A percentile compares a stretch with the other conserved stretches of the same genome.
Evolutionary conservation across 768 basidiomycete genomes (phyloP).

Genomic region (Hortiboletus campestris): DNA sequence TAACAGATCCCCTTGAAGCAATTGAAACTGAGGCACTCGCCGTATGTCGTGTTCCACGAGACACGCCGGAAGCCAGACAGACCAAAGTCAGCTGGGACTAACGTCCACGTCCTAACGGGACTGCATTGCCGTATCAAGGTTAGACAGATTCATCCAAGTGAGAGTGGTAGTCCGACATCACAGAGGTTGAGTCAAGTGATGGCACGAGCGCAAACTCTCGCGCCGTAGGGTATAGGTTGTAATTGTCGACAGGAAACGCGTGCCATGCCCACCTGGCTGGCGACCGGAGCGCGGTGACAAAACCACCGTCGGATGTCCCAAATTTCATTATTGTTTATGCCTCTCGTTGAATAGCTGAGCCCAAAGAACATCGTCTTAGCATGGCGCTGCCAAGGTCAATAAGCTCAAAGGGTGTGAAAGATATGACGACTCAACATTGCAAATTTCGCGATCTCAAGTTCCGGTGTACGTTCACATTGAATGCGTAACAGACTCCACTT

Average conservation of each 20-base stretch:
- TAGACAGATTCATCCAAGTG: background rate
- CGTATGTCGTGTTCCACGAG: too few relatives aligned
- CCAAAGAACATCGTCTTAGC: background rate
- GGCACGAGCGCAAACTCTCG: background rate
- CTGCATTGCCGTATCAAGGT: background rate
- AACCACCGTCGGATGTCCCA: background rate
- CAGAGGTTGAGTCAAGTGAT: background rate
- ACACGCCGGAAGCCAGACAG: background rate
- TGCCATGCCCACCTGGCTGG: constrained; percentile 2
- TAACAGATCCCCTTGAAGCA: too few relatives aligned
- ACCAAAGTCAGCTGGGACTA: background rate
- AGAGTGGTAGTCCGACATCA: background rate
- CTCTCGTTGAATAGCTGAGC: background rate
- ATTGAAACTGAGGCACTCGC: background rate
- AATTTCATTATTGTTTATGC: background rate
- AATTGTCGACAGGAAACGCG: background rate
- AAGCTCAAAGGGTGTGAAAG: constrained; percentile 12
- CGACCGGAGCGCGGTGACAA: background rate
- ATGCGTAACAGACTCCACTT: constrained; percentile 3
- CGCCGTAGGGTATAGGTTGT: background rate
- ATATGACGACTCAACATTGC: constrained; percentile 25
- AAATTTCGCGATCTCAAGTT: background rate
- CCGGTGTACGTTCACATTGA: background rate
- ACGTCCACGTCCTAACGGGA: background rate
- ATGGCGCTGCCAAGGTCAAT: constrained; percentile 20